These are phyloP conservation scores for Lepidium aucheri DNA, from an alignment of 345 rosid species.

Conservation along the genomic window DNA sequence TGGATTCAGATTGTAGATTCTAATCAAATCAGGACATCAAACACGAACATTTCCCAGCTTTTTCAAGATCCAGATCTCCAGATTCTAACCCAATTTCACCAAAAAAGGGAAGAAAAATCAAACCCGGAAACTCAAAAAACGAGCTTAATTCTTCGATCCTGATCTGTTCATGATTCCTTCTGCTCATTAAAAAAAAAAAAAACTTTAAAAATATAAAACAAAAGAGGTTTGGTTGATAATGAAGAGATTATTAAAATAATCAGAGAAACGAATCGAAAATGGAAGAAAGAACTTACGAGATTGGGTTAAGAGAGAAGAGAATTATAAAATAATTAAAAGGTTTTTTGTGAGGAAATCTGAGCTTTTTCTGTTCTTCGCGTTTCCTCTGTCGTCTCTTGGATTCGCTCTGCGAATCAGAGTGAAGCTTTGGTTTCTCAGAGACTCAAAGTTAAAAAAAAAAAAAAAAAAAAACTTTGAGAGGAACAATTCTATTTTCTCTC, in stretches of 20 bases:
- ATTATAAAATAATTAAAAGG: background rate
- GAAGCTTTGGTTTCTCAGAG: slow-evolving; percentile 37
- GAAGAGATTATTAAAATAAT: slow-evolving; percentile 5
- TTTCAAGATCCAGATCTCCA: slow-evolving; percentile 38
- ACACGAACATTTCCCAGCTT: background rate
- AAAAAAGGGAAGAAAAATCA: background rate
- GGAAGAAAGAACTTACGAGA: slow-evolving; percentile 45
- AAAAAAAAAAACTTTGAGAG: slow-evolving; percentile 34
- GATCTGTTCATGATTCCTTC: slow-evolving; percentile 37
- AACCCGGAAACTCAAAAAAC: slow-evolving; percentile 6
- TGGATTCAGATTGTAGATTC: slow-evolving; percentile 24
- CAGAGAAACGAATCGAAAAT: slow-evolving; percentile 15
- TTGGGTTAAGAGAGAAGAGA: slow-evolving; percentile 37
- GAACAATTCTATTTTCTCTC: slow-evolving; percentile 29
- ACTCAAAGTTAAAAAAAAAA: slow-evolving; percentile 25
- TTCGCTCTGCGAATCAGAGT: slow-evolving; percentile 68
- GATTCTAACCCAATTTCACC: slow-evolving; percentile 18
- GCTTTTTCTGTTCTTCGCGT: slow-evolving; percentile 44
- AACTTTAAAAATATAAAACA: background rate
- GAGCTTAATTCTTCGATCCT: slow-evolving; percentile 13
- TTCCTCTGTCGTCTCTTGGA: slow-evolving; percentile 38
- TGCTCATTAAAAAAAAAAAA: background rate
- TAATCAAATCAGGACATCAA: background rate
- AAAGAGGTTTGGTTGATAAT: background rate
- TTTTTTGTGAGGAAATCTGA: background rate